A percentile compares a stretch with the other conserved stretches of the same genome.
These are phyloP conservation scores for Alternaria atra DNA, from an alignment of 2,329 filamentous ascomycete species.

Conservation along the genomic window DNA sequence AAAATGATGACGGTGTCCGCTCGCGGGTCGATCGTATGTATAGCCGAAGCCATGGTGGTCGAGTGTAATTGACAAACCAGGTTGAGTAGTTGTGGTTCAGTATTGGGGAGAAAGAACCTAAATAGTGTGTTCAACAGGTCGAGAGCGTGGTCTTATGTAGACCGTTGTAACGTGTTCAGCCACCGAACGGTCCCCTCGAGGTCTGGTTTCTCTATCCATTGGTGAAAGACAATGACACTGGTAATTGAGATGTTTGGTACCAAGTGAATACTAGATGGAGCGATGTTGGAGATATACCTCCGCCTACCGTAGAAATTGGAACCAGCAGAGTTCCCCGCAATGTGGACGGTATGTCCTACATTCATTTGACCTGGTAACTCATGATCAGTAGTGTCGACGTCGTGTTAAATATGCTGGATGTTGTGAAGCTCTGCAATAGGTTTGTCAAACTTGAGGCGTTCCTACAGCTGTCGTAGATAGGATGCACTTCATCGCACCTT, in stretches of 20 bases:
- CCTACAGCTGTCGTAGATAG: neutral
- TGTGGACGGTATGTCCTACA: no score
- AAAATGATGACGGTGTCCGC: conserved; percentile 16
- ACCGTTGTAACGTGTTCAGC: neutral
- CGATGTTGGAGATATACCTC: neutral
- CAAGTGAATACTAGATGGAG: neutral
- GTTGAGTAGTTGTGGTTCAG: neutral
- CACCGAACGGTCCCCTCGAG: neutral
- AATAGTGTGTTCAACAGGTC: neutral
- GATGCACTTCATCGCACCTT: neutral
- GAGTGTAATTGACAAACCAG: no score
- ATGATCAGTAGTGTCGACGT: no score
- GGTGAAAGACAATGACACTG: neutral
- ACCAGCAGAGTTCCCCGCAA: no score
- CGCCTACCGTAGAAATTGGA: neutral
- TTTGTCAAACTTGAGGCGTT: neutral
- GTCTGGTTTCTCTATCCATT: neutral
- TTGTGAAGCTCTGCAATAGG: neutral
- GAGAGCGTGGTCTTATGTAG: neutral
- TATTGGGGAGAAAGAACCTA: neutral
- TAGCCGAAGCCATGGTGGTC: neutral
- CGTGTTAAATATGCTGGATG: no score
- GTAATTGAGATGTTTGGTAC: neutral
- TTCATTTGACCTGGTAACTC: no score
- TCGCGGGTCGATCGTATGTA: conserved; percentile 5